These are phyloP conservation scores for Acacia concinna DNA, from an alignment of 331 rosid genomes.

Conservation along the genomic window DNA sequence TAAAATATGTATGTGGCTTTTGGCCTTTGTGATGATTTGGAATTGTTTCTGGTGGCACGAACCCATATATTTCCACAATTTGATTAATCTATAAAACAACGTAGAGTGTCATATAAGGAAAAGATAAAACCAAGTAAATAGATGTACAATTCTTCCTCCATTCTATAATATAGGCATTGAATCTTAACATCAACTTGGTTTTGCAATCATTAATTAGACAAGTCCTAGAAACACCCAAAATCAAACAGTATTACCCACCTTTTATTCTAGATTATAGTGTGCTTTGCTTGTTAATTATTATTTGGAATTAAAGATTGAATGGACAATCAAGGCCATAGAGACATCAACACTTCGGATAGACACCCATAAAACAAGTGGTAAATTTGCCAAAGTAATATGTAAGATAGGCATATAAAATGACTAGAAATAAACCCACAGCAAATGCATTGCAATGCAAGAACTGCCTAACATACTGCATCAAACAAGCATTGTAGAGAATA, in stretches of 20 bases:
- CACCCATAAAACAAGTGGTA: background rate
- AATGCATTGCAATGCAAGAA: background rate
- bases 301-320: background rate
- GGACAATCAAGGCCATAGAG: background rate
- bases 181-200: background rate
- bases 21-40: slow-evolving; percentile 29
- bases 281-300: background rate
- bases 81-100: slow-evolving; percentile 22
- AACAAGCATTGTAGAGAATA: slow-evolving; percentile 3
- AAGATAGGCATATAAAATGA: background rate
- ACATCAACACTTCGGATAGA: slow-evolving; percentile 5
- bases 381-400: background rate
- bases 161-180: background rate
- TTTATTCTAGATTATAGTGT: background rate
- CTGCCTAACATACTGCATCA: background rate
- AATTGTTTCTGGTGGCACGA: slow-evolving; percentile 40
- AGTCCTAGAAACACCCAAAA: background rate
- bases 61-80: slow-evolving; percentile 39
- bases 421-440: background rate
- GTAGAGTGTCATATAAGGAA: background rate
- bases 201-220: slow-evolving; percentile 13
- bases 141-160: background rate
- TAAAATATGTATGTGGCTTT: slow-evolving; percentile 36
- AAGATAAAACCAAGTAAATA: background rate
- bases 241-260: background rate